Evolutionary conservation across 1,139 yeast species (phyloP).

Genomic region (Yamadazyma taylorii): DNA sequence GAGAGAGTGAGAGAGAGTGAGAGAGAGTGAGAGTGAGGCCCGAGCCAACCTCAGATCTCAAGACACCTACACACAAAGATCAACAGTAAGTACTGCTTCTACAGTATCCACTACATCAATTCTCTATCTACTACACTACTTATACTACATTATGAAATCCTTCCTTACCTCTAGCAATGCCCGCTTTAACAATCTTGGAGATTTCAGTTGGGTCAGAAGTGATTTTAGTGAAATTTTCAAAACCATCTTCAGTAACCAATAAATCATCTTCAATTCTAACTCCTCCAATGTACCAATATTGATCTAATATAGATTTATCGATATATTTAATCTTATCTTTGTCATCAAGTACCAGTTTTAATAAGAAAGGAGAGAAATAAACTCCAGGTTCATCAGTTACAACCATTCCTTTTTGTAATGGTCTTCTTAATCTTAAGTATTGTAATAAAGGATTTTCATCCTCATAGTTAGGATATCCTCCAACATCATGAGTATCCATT

Average conservation of each 20-base stretch:
- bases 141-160: slow-evolving; percentile 64
- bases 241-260: slow-evolving; percentile 72
- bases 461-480: slow-evolving; percentile 79
- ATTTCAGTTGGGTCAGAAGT: slow-evolving; percentile 86
- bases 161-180: slow-evolving; percentile 60
- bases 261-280: slow-evolving; percentile 95
- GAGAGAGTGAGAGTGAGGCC: too few relatives aligned
- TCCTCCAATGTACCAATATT: slow-evolving; percentile 89
- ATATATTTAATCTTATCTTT: slow-evolving; percentile 61
- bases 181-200: slow-evolving; percentile 69
- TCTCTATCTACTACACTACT: too few relatives aligned
- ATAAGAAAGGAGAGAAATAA: slow-evolving; percentile 81
- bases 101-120: too few relatives aligned
- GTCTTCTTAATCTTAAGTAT: slow-evolving; percentile 79
- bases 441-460: slow-evolving; percentile 75
- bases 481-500: slow-evolving; percentile 95
- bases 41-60: too few relatives aligned
- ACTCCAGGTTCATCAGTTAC: slow-evolving; percentile 95
- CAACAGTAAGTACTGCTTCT: too few relatives aligned
- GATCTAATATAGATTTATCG: slow-evolving; percentile 62
- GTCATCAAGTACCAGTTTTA: slow-evolving; percentile 63
- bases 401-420: slow-evolving; percentile 73
- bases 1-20: too few relatives aligned
- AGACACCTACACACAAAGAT: too few relatives aligned
- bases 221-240: slow-evolving; percentile 75